These are phyloP conservation scores for Austroboletus niveus DNA, from an alignment of 1,284 basidiomycete genomes.

Conservation along the genomic window DNA sequence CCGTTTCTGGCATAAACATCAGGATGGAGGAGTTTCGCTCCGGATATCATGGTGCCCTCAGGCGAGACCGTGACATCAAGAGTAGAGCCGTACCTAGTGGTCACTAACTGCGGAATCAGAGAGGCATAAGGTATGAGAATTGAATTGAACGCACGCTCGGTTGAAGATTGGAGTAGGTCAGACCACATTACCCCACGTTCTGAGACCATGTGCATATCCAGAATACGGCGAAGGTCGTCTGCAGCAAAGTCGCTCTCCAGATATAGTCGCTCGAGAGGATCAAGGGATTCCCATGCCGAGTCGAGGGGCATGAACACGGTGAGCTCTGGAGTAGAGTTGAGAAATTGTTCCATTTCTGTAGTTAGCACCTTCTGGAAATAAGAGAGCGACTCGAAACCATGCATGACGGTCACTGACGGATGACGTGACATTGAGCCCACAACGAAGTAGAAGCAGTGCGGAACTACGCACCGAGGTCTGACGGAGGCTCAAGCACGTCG, in stretches of 20 bases:
- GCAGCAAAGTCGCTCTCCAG: constrained; percentile 83
- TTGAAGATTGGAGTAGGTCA: constrained; percentile 52
- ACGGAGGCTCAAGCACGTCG: constrained; percentile 75
- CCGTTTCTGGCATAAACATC: constrained; percentile 95
- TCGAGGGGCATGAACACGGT: constrained; percentile 91
- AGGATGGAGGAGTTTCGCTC: constrained; percentile 60
- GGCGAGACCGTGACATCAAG: constrained; percentile 58
- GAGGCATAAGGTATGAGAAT: constrained; percentile 1
- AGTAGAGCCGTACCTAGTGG: constrained; percentile 64
- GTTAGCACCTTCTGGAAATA: constrained; percentile 72
- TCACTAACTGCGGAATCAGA: constrained; percentile 47
- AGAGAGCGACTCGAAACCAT: constrained; percentile 56
- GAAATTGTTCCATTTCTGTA: constrained; percentile 48
- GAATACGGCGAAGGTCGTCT: constrained; percentile 74
- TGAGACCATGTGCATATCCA: constrained; percentile 74
- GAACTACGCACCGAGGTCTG: constrained; percentile 61
- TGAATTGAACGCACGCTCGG: constrained; percentile 49
- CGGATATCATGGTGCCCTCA: constrained; percentile 61
- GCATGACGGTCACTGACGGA: constrained; percentile 40
- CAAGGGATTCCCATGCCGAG: constrained; percentile 69
- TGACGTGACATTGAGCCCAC: constrained; percentile 1
- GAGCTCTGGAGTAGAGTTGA: constrained; percentile 68
- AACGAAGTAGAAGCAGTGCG: not conserved
- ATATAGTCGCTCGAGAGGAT: constrained; percentile 74
- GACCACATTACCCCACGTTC: constrained; percentile 61